These are phyloP conservation scores for Sisymbrium altissimum DNA, from an alignment of 345 rosid species.

Conservation along the genomic window DNA sequence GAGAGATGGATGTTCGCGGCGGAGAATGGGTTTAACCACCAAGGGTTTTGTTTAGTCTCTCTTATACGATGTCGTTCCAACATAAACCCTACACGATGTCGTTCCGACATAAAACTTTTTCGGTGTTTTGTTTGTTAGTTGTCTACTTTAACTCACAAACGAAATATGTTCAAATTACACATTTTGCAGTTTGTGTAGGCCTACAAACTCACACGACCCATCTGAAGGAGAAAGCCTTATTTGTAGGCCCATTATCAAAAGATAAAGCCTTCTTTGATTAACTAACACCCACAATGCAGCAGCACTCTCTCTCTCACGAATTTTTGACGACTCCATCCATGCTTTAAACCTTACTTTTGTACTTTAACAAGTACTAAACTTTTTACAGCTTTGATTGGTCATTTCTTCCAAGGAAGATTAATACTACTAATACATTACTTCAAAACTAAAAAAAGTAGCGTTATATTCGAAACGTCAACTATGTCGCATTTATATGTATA, in stretches of 20 bases:
- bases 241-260: background rate
- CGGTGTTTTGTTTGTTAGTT: too few relatives aligned
- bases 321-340: too few relatives aligned
- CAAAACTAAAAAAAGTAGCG: too few relatives aligned
- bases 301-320: background rate
- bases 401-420: background rate
- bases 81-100: background rate
- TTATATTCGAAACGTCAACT: too few relatives aligned
- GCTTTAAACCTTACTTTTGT: background rate
- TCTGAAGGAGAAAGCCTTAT: background rate
- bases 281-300: background rate
- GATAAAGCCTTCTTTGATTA: background rate
- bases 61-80: constrained; percentile 5
- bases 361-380: background rate
- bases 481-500: background rate
- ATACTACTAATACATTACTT: too few relatives aligned
- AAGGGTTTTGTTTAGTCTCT: background rate
- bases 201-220: too few relatives aligned
- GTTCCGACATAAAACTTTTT: background rate
- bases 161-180: too few relatives aligned
- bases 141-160: too few relatives aligned
- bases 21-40: constrained; percentile 10
- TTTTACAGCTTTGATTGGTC: too few relatives aligned
- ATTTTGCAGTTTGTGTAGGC: too few relatives aligned
- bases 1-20: constrained; percentile 19